phyloP scores from a whole-genome alignment of 441 rosid genomes.

The Brassica balearica region DNA sequence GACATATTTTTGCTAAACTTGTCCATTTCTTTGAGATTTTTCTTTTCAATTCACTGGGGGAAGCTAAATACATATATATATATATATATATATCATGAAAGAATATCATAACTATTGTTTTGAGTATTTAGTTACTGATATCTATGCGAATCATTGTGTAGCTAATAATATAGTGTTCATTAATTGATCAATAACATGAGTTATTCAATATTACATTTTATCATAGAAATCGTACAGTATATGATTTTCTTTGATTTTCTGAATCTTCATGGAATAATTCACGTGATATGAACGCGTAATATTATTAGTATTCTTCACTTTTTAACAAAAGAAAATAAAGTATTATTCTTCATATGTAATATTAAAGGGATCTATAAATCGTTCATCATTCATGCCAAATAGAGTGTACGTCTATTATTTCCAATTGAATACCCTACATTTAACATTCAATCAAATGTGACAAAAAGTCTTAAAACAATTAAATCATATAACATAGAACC shows the following conservation, averaged over 20 bases:
- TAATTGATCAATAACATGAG: not conserved
- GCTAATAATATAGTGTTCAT: not conserved
- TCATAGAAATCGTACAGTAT: slow-evolving; percentile 10
- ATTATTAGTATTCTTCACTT: slow-evolving; percentile 9
- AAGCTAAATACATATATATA: not conserved
- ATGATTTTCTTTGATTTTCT: slow-evolving; percentile 18
- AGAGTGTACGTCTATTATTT: not conserved
- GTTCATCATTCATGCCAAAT: slow-evolving; percentile 6
- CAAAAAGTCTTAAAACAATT: not conserved
- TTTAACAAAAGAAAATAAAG: slow-evolving; percentile 2
- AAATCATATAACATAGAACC: not conserved
- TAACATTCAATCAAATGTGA: slow-evolving; percentile 8
- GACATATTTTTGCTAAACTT: not conserved
- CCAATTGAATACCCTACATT: not conserved
- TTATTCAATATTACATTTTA: not conserved
- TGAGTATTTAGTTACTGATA: not conserved
- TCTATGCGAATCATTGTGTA: not conserved
- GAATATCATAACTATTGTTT: not conserved
- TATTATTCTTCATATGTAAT: slow-evolving; percentile 11
- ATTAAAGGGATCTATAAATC: not conserved
- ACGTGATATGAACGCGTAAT: slow-evolving; percentile 37
- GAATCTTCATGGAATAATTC: slow-evolving; percentile 28
- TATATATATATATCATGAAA: too few relatives aligned
- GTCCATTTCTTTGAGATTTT: slow-evolving; percentile 7
- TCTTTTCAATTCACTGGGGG: not conserved